Evolutionary conservation across 1,284 basidiomycete species (phyloP).

Genomic region (Malassezia vespertilionis): DNA sequence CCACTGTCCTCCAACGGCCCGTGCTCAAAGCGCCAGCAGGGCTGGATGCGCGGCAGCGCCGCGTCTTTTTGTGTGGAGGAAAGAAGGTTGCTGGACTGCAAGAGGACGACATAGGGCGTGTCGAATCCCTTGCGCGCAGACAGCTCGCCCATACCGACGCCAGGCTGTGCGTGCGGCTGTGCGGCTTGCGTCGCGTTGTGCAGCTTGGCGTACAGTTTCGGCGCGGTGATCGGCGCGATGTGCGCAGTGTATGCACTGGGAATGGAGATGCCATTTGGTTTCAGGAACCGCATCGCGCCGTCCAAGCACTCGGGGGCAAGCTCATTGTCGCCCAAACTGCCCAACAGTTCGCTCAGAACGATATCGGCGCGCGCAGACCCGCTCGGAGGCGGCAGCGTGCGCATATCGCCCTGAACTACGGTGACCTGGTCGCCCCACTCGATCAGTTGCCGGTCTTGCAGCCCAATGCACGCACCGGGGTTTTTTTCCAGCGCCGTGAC

Average conservation of each 20-base stretch:
- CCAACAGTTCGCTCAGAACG: constrained; percentile 85
- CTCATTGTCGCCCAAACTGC: constrained; percentile 97
- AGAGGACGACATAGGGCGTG: constrained; percentile 97
- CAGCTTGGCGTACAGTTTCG: constrained; percentile 65
- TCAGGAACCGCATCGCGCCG: constrained; percentile 67
- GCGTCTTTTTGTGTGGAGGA: constrained; percentile 52
- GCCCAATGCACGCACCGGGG: constrained; percentile 37
- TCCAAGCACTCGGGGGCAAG: constrained; percentile 93
- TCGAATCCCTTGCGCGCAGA: constrained; percentile 56
- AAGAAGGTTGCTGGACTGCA: constrained; percentile 60
- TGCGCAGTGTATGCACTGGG: constrained; percentile 90
- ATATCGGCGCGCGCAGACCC: constrained; percentile 62
- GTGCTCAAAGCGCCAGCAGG: constrained; percentile 96
- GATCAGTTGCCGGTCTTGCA: constrained; percentile 32
- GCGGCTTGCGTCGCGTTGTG: background rate
- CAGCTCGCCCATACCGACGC: constrained; percentile 13
- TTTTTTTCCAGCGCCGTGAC: constrained; percentile 90
- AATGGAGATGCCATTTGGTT: constrained; percentile 80
- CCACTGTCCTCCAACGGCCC: constrained; percentile 24
- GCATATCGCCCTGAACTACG: constrained; percentile 88
- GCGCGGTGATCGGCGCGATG: constrained; percentile 81
- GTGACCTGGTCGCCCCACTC: constrained; percentile 73
- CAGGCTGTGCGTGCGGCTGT: constrained; percentile 10
- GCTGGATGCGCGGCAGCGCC: constrained; percentile 67
- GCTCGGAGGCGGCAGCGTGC: constrained; percentile 55